These are phyloP conservation scores for Trichoderma brevicompactum DNA, from an alignment of 2,329 filamentous ascomycete genomes.

Conservation along the genomic window DNA sequence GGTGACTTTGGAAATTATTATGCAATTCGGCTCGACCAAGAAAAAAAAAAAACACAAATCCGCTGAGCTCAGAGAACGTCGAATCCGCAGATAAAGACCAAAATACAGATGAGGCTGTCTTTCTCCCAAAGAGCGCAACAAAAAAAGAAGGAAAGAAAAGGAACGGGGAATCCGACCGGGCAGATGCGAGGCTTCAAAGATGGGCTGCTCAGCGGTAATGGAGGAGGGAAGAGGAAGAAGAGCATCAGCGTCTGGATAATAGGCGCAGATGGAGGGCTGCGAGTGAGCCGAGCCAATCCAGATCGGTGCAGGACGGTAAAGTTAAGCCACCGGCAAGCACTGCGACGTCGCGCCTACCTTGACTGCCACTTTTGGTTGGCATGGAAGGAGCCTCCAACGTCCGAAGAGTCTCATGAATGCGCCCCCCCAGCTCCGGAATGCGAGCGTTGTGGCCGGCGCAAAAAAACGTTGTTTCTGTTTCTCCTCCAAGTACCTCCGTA, in stretches of 20 bases:
- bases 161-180: not conserved
- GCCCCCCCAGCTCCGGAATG: slow-evolving; percentile 12
- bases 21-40: slow-evolving; percentile 9
- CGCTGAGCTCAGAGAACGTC: slow-evolving; percentile 8
- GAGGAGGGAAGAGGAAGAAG: slow-evolving; percentile 3
- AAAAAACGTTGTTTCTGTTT: not conserved
- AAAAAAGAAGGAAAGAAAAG: slow-evolving; percentile 11
- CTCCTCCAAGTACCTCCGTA: not conserved
- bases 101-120: not conserved
- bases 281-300: slow-evolving; percentile 1
- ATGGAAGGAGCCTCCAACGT: slow-evolving; percentile 18
- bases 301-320: slow-evolving; percentile 16
- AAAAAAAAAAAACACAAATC: not conserved
- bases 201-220: slow-evolving; percentile 7
- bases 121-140: not conserved
- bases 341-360: slow-evolving; percentile 1
- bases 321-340: slow-evolving; percentile 12
- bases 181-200: slow-evolving; percentile 11
- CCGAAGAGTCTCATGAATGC: not conserved
- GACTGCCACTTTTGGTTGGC: slow-evolving; percentile 18
- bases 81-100: not conserved
- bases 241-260: not conserved
- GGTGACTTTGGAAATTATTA: slow-evolving; percentile 4
- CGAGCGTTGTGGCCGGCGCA: slow-evolving; percentile 3
- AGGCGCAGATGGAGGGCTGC: not conserved